Conservation (phyloP, 352 stramenopile genomes). For the Phytophthora litchii region DNA sequence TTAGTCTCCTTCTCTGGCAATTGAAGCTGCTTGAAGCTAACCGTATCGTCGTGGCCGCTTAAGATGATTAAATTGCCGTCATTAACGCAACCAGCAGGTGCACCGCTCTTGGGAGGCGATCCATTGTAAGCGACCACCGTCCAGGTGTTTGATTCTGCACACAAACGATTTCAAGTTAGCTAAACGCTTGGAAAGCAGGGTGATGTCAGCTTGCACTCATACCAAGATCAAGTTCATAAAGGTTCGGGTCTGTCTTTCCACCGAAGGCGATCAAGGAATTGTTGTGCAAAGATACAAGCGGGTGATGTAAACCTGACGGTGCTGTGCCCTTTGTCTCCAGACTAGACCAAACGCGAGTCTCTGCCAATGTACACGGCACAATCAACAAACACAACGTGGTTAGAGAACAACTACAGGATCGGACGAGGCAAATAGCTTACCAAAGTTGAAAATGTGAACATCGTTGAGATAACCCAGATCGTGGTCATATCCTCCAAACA, state of each 20-base stretch:
- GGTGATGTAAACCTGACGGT: slow-evolving; percentile 93
- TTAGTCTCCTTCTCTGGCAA: slow-evolving; percentile 80
- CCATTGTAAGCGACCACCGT: slow-evolving; percentile 66
- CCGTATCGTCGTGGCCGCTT: slow-evolving; percentile 92
- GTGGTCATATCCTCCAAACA: slow-evolving; percentile 97
- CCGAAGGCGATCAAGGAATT: slow-evolving; percentile 94
- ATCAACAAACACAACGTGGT: neutral
- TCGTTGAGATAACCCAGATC: slow-evolving; percentile 95
- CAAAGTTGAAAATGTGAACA: slow-evolving; percentile 97
- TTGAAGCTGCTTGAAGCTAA: slow-evolving; percentile 92
- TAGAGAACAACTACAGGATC: neutral
- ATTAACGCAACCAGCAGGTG: slow-evolving; percentile 93
- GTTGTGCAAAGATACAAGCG: slow-evolving; percentile 93
- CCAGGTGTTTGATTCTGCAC: slow-evolving; percentile 70
- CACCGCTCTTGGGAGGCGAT: slow-evolving; percentile 79
- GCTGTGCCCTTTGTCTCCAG: slow-evolving; percentile 89
- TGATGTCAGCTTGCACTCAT: slow-evolving; percentile 2
- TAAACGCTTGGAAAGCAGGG: neutral
- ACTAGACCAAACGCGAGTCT: slow-evolving; percentile 85
- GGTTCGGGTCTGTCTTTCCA: slow-evolving; percentile 94
- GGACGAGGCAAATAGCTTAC: slow-evolving; percentile 30
- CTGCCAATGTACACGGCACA: slow-evolving; percentile 28
- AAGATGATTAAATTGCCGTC: slow-evolving; percentile 93
- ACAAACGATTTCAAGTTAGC: slow-evolving; percentile 7
- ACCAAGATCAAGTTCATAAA: slow-evolving; percentile 94